A percentile compares a stretch with the other conserved stretches of the same genome.
These are phyloP conservation scores for apple (Malus domestica) DNA, from an alignment of 306 rosid genomes.

Conservation along the genomic window DNA sequence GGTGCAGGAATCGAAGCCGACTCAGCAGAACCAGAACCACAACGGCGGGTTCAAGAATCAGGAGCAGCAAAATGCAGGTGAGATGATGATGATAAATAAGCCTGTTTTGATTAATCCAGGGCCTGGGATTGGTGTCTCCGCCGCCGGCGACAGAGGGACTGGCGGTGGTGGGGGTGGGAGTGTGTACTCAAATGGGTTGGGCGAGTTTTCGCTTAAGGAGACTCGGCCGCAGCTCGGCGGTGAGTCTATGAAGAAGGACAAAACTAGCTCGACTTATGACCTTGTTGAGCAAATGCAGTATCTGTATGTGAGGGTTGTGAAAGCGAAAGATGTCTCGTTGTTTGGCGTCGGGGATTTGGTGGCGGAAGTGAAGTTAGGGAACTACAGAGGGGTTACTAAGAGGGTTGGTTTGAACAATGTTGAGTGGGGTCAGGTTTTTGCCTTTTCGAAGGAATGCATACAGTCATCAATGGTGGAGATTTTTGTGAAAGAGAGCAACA, in stretches of 20 bases:
- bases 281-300: constrained; percentile 62
- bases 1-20: constrained; percentile 19
- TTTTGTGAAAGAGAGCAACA: constrained; percentile 42
- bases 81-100: constrained; percentile 20
- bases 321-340: constrained; percentile 29
- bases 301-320: constrained; percentile 44
- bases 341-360: constrained; percentile 42
- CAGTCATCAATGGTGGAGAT: constrained; percentile 54
- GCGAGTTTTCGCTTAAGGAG: constrained; percentile 51
- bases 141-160: background rate
- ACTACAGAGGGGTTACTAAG: constrained; percentile 51
- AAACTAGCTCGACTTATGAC: constrained; percentile 51
- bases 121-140: constrained; percentile 19
- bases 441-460: constrained; percentile 48
- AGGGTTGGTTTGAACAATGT: constrained; percentile 22
- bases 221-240: constrained; percentile 56
- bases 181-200: constrained; percentile 18
- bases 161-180: constrained; percentile 18
- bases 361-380: constrained; percentile 60
- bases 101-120: constrained; percentile 31
- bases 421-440: constrained; percentile 56
- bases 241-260: constrained; percentile 44
- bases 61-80: constrained; percentile 26
- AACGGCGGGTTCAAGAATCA: constrained; percentile 29
- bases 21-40: constrained; percentile 24